Conservation (phyloP, 495 filamentous ascomycete genomes). For the Talaromyces wortmannii region DNA sequence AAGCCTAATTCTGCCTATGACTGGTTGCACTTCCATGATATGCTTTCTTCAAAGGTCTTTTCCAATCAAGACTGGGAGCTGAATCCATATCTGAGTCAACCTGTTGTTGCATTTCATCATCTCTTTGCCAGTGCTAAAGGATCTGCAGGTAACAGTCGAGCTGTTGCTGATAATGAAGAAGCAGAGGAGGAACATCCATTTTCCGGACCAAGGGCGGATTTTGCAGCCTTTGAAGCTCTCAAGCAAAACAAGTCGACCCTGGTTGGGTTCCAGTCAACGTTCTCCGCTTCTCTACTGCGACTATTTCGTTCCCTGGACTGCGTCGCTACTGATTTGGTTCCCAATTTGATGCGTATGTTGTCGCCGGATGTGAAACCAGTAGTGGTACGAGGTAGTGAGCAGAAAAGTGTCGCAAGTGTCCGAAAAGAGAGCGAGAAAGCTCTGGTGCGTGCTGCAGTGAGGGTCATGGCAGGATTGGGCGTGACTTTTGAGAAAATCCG, state of each 20-base stretch:
- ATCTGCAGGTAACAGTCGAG: slow-evolving; percentile 21
- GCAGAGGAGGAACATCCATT: slow-evolving; percentile 59
- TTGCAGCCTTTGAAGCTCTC: slow-evolving; percentile 64
- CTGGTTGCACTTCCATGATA: slow-evolving; percentile 92
- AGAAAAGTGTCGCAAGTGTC: slow-evolving; percentile 69
- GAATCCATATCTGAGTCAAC: slow-evolving; percentile 73
- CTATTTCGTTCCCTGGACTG: slow-evolving; percentile 70
- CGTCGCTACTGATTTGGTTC: slow-evolving; percentile 74
- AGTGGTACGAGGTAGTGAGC: slow-evolving; percentile 68
- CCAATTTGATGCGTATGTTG: slow-evolving; percentile 73
- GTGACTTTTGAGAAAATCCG: slow-evolving; percentile 77
- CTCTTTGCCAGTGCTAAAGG: slow-evolving; percentile 63
- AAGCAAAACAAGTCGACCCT: slow-evolving; percentile 60
- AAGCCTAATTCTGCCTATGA: slow-evolving; percentile 85
- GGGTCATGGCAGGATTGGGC: slow-evolving; percentile 69
- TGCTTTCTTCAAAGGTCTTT: slow-evolving; percentile 66
- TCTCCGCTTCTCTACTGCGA: slow-evolving; percentile 55
- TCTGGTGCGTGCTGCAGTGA: slow-evolving; percentile 71
- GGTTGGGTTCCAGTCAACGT: slow-evolving; percentile 44
- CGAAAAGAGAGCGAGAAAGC: slow-evolving; percentile 75
- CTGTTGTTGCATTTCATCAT: slow-evolving; percentile 83
- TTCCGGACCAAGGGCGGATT: slow-evolving; percentile 73
- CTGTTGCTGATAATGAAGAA: slow-evolving; percentile 39
- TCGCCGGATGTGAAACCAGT: slow-evolving; percentile 89
- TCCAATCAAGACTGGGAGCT: slow-evolving; percentile 84